phyloP scores from a whole-genome alignment of 2,329 filamentous ascomycete species.

The Xylariaceae sp. region DNA sequence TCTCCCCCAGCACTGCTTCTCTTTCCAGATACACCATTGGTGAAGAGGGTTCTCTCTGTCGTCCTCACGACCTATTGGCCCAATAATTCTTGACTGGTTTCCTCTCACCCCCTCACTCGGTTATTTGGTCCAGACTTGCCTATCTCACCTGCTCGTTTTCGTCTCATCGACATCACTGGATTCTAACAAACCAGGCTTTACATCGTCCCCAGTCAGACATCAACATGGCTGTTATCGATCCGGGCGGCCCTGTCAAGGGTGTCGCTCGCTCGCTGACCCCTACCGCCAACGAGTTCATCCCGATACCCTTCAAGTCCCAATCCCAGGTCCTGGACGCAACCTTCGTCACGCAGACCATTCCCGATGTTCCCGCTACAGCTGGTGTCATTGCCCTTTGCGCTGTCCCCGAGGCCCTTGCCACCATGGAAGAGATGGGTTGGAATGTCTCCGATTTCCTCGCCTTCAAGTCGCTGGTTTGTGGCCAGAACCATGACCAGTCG shows the following conservation, averaged over 20 bases:
- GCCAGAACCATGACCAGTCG: slow-evolving; percentile 12
- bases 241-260: neutral
- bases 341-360: slow-evolving; percentile 23
- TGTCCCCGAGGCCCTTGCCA: slow-evolving; percentile 23
- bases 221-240: no score
- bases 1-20: neutral
- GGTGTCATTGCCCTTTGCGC: slow-evolving; percentile 28
- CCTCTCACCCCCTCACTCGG: neutral
- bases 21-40: neutral
- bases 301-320: neutral
- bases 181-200: no score
- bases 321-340: slow-evolving; percentile 15
- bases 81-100: neutral
- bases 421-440: slow-evolving; percentile 27
- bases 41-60: neutral
- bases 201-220: no score
- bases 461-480: slow-evolving; percentile 27
- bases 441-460: slow-evolving; percentile 31
- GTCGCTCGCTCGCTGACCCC: slow-evolving; percentile 1
- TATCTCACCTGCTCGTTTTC: neutral
- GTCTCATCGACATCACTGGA: no score
- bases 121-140: neutral
- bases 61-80: neutral
- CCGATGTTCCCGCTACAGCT: slow-evolving; percentile 16
- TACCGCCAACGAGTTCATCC: slow-evolving; percentile 7